phyloP scores from a whole-genome alignment of 352 stramenopile species.

The Phytophthora lateralis region DNA sequence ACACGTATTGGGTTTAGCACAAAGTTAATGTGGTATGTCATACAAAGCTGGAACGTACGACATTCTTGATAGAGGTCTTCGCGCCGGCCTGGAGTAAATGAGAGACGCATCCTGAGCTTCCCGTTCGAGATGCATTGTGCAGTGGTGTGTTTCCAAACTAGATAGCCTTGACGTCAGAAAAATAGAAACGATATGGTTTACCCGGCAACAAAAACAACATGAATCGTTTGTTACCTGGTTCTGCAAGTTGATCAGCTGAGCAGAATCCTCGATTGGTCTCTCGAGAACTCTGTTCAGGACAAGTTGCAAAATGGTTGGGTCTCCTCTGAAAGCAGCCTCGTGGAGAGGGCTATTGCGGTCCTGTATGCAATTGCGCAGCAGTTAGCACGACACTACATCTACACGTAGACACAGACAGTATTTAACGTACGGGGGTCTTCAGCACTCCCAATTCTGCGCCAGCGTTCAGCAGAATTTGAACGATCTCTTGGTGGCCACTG shows the following conservation, averaged over 20 bases:
- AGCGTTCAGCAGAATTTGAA: slow-evolving; percentile 60
- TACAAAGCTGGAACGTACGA: slow-evolving; percentile 35
- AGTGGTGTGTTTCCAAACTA: slow-evolving; percentile 84
- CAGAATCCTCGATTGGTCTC: slow-evolving; percentile 38
- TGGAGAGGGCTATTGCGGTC: slow-evolving; percentile 80
- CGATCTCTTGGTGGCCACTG: slow-evolving; percentile 60
- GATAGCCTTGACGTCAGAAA: not conserved
- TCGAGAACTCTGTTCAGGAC: slow-evolving; percentile 63
- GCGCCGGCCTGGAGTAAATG: slow-evolving; percentile 59
- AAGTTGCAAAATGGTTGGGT: slow-evolving; percentile 54
- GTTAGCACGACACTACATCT: not conserved
- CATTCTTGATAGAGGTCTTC: slow-evolving; percentile 52
- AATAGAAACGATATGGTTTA: not conserved
- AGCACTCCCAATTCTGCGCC: slow-evolving; percentile 63
- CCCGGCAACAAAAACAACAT: not conserved
- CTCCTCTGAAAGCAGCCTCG: slow-evolving; percentile 61
- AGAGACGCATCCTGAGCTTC: slow-evolving; percentile 49
- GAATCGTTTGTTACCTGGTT: slow-evolving; percentile 49
- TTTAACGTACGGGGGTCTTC: slow-evolving; percentile 63
- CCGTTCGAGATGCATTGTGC: slow-evolving; percentile 72
- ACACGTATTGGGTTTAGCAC: not conserved
- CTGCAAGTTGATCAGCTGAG: slow-evolving; percentile 54
- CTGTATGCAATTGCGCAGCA: slow-evolving; percentile 28
- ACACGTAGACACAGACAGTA: not conserved
- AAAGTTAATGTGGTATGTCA: not conserved